These are phyloP conservation scores for Syzygium oleosum DNA, from an alignment of 345 rosid genomes.

Conservation along the genomic window DNA sequence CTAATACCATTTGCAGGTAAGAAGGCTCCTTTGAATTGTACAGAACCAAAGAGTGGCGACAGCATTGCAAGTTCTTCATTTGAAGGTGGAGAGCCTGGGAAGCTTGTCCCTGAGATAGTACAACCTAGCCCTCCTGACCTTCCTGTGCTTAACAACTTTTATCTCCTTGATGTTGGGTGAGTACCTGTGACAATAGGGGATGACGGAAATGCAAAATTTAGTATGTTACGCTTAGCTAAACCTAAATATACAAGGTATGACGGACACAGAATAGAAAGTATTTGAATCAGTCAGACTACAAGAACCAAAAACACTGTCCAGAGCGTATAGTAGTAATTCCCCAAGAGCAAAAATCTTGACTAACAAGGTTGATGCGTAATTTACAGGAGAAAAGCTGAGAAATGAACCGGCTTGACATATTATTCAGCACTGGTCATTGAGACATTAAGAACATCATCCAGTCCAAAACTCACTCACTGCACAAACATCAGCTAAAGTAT, in stretches of 20 bases:
- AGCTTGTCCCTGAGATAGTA: slow-evolving; percentile 88
- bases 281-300: not conserved
- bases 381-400: not conserved
- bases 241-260: not conserved
- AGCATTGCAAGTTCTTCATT: slow-evolving; percentile 19
- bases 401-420: not conserved
- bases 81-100: slow-evolving; percentile 86
- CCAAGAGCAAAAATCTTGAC: not conserved
- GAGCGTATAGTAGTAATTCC: not conserved
- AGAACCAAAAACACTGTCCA: not conserved
- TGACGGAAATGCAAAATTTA: not conserved
- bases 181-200: slow-evolving; percentile 32
- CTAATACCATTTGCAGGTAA: not conserved
- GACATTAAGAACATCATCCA: not conserved
- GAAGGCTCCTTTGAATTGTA: not conserved
- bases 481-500: not conserved
- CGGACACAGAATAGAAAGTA: not conserved
- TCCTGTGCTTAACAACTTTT: slow-evolving; percentile 51
- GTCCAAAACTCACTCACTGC: not conserved
- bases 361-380: not conserved
- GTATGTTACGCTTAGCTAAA: not conserved
- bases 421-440: not conserved
- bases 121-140: slow-evolving; percentile 81
- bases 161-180: slow-evolving; percentile 77
- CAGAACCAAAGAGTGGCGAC: not conserved